Percentiles rank a stretch among this genome's conserved stretches.
Conservation (phyloP, 805 yeast genomes). For the Ogataea ganodermae region DNA sequence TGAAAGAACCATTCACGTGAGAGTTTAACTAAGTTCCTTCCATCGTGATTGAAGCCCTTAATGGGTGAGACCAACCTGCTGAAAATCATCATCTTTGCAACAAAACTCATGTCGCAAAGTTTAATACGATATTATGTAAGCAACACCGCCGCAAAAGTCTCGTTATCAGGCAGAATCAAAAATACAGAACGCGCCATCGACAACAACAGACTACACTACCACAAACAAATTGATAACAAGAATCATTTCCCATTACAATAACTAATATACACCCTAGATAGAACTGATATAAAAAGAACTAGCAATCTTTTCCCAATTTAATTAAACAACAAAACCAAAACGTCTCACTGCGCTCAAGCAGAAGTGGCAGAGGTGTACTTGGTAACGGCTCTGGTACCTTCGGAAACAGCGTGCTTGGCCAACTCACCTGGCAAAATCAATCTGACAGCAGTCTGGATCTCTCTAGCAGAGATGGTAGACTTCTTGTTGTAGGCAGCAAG, state of each 20-base stretch:
- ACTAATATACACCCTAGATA: conserved; percentile 39
- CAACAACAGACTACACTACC: neutral
- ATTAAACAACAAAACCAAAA: conserved; percentile 16
- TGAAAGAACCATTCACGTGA: too few relatives aligned
- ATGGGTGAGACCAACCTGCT: too few relatives aligned
- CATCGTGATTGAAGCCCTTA: too few relatives aligned
- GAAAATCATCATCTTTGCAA: too few relatives aligned
- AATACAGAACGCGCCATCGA: neutral
- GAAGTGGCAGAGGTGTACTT: conserved; percentile 75
- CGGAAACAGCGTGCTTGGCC: conserved; percentile 97
- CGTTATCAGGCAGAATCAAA: neutral
- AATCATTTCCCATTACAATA: conserved; percentile 27
- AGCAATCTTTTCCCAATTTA: conserved; percentile 17
- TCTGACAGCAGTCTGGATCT: conserved; percentile 97
- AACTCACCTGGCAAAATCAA: conserved; percentile 96
- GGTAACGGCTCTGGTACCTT: conserved; percentile 97
- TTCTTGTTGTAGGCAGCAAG: conserved; percentile 98
- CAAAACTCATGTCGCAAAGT: too few relatives aligned
- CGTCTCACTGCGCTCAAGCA: conserved; percentile 27
- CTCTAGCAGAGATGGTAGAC: conserved; percentile 96
- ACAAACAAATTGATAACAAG: conserved; percentile 12
- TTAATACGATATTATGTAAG: too few relatives aligned
- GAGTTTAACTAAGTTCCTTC: too few relatives aligned
- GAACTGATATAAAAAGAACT: conserved; percentile 21
- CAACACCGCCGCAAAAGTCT: neutral